Base-by-base conservation (phyloP, 2,329 filamentous ascomycete species). In the Pyricularia sp. region DNA sequence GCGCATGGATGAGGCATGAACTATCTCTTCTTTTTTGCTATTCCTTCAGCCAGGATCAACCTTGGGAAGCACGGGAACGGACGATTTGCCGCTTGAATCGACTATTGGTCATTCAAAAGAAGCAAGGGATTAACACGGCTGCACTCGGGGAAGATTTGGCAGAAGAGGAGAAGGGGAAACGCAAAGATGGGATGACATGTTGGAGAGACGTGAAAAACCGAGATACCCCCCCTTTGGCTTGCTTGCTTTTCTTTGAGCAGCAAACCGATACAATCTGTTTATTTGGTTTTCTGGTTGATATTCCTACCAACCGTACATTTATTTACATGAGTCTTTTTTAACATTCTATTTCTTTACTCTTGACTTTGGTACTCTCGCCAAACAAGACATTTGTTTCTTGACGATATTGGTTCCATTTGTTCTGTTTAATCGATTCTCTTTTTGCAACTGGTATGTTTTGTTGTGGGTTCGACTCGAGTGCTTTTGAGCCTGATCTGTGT, bases 81-180 rank as follows among this genome's bases (percentile, higher is more conserved):
- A 50, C 7, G 42, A 50, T n/a, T 50, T 9, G 14, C 42, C 42
- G 17, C 42, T 20, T 50, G 42, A 17, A 50, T 50, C 42, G 20
- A 50, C 2, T 50, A 11, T 50, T 50, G 20, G 42, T 50, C 42
- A n/a, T 7, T n/a, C 20, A 50, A 50, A n/a, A 3, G 42, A 50
- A 50, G 12, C 33, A 36, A 36, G 4, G 42, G 17, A n/a, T 50
- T 50, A 50, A 9, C 14, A 14, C 12, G 12, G 42, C 42, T 50
- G 42, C 42, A 50, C 17, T 5, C n/a, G 6, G 42, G 42, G 5
- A n/a, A 42, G 26, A 33, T 28, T 58, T 58, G 65, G 28, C 30
- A 71, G 68, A 69, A 69, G 69, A 69, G 58, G 69, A 68, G 68
- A 68, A 64, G 68, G 70, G 70, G 71, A 72, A 68, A 72, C 69